Evolutionary conservation across 2,329 filamentous ascomycete species (phyloP), one percentile per base, ranked within the genome.

Genomic region (Trichocomaceae sp.): DNA sequence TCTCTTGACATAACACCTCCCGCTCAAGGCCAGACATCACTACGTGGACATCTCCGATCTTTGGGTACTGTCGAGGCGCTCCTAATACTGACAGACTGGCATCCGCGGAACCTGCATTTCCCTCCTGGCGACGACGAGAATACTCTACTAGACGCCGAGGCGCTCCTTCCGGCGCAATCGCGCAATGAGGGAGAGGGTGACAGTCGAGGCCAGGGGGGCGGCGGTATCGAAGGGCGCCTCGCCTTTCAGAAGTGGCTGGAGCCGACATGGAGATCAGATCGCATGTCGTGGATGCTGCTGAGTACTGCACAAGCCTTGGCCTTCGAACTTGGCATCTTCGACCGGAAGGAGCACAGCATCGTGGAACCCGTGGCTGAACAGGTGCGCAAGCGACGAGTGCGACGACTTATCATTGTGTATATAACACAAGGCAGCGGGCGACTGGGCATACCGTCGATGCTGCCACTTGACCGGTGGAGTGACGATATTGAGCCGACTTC

Each of bases 231-330:
- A 45, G 90, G 89, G 9, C 86, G 88, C 68, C 79, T 90, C 26
- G 93, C 75, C 2, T 76, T 96, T 60, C 90, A 96, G 66, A 92
- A 90, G 68, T 97, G 93, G 90, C 82, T 97, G 3, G 93, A 99
- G 69, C 93, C 93, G 2, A 92, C 90, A 8, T 96, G 92, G 90
- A 82, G 92, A 63, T 90, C 87, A 60, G 92, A 96, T 65, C 87
- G 90, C 53, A 95, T 96, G 88, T 95, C 89, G 67, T 96, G 92
- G 92, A 96, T 96, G 90, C 77, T 97, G 13, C 79, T 97, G 29
- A 95, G 90, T 65, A 95, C 90, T 37, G 90, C 90, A 13, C 88
- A 92, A 76, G 88, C 90, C 1, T 77, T 97, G 37, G 90, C 88
- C 0, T 95, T 95, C 62, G 93, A 99, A 70, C 83, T 99, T 31